These are phyloP conservation scores for Saccharomycopsis fibuligera DNA, from an alignment of 805 yeast genomes.

Conservation along the genomic window DNA sequence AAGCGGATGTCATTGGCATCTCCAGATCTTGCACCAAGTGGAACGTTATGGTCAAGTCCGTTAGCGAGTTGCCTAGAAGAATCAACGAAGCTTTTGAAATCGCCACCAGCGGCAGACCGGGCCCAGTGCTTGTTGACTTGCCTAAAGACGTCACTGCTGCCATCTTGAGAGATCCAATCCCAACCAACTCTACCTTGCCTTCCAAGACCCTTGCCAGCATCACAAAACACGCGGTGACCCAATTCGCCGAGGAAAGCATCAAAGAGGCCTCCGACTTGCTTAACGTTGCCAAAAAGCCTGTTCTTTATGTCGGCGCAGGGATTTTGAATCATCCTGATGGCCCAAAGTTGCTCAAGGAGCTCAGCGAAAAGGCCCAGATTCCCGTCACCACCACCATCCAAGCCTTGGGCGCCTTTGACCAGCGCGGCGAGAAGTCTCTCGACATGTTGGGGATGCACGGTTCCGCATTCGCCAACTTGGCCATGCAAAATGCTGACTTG, in stretches of 20 bases:
- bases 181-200: slow-evolving; percentile 71
- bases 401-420: slow-evolving; percentile 92
- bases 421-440: slow-evolving; percentile 79
- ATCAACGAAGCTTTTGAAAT: slow-evolving; percentile 98
- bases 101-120: slow-evolving; percentile 94
- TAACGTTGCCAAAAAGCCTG: slow-evolving; percentile 79
- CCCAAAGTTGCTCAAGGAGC: slow-evolving; percentile 69
- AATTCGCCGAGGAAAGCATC: slow-evolving; percentile 69
- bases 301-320: slow-evolving; percentile 91
- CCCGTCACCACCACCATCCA: slow-evolving; percentile 96
- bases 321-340: slow-evolving; percentile 74
- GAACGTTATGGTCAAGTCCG: slow-evolving; percentile 97
- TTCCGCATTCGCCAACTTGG: slow-evolving; percentile 86
- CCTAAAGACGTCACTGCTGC: slow-evolving; percentile 98
- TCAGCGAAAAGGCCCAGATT: slow-evolving; percentile 83
- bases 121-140: slow-evolving; percentile 94
- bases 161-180: slow-evolving; percentile 78
- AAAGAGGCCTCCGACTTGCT: slow-evolving; percentile 71
- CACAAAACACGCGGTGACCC: slow-evolving; percentile 63
- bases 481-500: slow-evolving; percentile 89
- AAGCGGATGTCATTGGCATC: slow-evolving; percentile 96
- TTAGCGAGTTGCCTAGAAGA: slow-evolving; percentile 89
- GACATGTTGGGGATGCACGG: slow-evolving; percentile 99
- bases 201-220: slow-evolving; percentile 59
- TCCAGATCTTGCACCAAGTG: slow-evolving; percentile 97